Conservation (phyloP, 306 rosid genomes). For the Quercus glauca region DNA sequence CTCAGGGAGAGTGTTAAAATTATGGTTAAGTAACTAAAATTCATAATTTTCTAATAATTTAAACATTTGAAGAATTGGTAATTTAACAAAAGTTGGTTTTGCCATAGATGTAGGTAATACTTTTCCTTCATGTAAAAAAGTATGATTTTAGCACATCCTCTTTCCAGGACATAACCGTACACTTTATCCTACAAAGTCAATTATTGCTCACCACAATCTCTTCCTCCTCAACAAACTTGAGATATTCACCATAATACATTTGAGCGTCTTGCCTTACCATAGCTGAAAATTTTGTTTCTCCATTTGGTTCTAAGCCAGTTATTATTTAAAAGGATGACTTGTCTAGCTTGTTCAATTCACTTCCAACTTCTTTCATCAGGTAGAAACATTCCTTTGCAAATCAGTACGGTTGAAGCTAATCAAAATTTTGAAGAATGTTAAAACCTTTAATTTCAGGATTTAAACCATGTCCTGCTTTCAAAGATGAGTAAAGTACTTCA, state of each 20-base stretch:
- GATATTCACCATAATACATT: slow-evolving; percentile 34
- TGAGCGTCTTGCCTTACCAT: slow-evolving; percentile 43
- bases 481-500: slow-evolving; percentile 23
- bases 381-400: slow-evolving; percentile 38
- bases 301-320: slow-evolving; percentile 37
- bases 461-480: slow-evolving; percentile 30
- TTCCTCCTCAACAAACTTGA: slow-evolving; percentile 35
- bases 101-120: too few relatives aligned
- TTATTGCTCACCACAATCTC: slow-evolving; percentile 14
- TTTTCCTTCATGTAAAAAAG: too few relatives aligned
- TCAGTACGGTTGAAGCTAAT: slow-evolving; percentile 10
- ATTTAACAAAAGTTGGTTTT: too few relatives aligned
- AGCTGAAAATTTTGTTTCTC: slow-evolving; percentile 23
- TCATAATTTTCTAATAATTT: not conserved
- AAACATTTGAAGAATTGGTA: too few relatives aligned
- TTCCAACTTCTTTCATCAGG: slow-evolving; percentile 42
- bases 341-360: slow-evolving; percentile 48
- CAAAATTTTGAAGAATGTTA: slow-evolving; percentile 34
- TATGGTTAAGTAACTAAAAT: too few relatives aligned
- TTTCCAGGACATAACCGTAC: too few relatives aligned
- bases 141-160: too few relatives aligned
- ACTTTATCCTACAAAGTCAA: too few relatives aligned
- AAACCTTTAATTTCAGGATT: slow-evolving; percentile 38
- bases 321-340: slow-evolving; percentile 34
- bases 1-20: too few relatives aligned